phyloP scores from a whole-genome alignment of 2,329 filamentous ascomycete species.

The Xylariales sp. region DNA sequence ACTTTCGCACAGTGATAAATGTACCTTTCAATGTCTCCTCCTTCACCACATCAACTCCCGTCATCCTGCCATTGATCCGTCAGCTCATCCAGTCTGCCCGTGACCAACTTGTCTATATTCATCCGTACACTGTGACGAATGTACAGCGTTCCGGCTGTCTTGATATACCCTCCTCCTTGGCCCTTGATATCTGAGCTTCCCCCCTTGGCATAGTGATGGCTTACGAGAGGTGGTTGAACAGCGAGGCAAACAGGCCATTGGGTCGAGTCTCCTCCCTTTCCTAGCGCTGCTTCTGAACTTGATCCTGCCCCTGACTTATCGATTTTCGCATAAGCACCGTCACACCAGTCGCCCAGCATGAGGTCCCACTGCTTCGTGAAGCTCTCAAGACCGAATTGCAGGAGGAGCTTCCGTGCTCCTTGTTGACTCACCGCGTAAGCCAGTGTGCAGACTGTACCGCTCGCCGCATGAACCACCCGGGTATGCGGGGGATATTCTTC shows the following conservation, averaged over 20 bases:
- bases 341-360: background rate
- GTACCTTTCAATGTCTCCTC: too few species aligned
- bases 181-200: background rate
- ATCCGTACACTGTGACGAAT: background rate
- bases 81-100: too few species aligned
- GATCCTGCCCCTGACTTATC: background rate
- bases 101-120: too few species aligned
- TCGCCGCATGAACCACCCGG: constrained; percentile 36
- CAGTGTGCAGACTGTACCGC: constrained; percentile 34
- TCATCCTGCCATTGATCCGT: too few species aligned
- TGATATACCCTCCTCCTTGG: background rate
- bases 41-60: too few species aligned
- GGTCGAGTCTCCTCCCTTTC: background rate
- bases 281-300: background rate
- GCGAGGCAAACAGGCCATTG: background rate
- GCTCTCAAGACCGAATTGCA: background rate
- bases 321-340: background rate
- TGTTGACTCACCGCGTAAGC: constrained; percentile 41
- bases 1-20: too few species aligned
- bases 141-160: background rate
- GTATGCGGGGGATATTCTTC: constrained; percentile 36
- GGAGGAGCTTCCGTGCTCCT: constrained; percentile 28
- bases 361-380: background rate
- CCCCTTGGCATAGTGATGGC: background rate
- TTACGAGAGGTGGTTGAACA: background rate